Percentiles rank a stretch among this genome's conserved stretches.
phyloP scores from a whole-genome alignment of 805 yeast genomes.

The Hanseniaspora jakobsenii region DNA sequence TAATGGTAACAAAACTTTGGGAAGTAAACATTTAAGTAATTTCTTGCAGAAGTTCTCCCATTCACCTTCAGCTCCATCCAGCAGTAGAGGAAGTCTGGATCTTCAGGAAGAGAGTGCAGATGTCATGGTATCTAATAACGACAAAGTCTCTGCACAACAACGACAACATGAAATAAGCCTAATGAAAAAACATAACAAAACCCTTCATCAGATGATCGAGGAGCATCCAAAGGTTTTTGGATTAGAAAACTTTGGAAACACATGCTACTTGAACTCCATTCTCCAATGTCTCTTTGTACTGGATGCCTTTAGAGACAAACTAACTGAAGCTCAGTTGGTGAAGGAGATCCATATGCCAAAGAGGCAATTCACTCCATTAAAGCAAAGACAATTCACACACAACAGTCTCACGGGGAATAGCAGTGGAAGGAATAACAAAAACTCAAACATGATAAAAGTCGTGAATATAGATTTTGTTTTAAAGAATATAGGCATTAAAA shows the following conservation, averaged over 20 bases:
- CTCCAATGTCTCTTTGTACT: conserved; percentile 77
- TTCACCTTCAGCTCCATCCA: background rate
- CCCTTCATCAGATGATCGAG: background rate
- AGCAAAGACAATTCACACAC: conserved; percentile 27
- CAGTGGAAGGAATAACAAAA: background rate
- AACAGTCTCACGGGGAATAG: background rate
- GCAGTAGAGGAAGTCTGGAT: too few species aligned
- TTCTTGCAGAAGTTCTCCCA: too few species aligned
- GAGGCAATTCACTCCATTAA: conserved; percentile 33
- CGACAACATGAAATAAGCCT: conserved; percentile 3
- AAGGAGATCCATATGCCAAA: conserved; percentile 25
- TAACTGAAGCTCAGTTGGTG: conserved; percentile 39
- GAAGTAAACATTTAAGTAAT: too few species aligned
- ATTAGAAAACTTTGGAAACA: conserved; percentile 76
- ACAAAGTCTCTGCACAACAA: conserved; percentile 9
- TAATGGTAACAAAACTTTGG: too few species aligned
- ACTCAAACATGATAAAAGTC: background rate
- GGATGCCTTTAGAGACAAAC: conserved; percentile 47
- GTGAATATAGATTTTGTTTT: conserved; percentile 13
- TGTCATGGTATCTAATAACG: too few species aligned
- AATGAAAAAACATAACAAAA: conserved; percentile 3
- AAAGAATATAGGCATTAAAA: conserved; percentile 26
- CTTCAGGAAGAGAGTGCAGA: too few species aligned
- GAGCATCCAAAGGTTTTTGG: conserved; percentile 49
- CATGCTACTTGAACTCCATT: conserved; percentile 90